Conservation (phyloP, 345 rosid species). For the Erodium maritimum region DNA sequence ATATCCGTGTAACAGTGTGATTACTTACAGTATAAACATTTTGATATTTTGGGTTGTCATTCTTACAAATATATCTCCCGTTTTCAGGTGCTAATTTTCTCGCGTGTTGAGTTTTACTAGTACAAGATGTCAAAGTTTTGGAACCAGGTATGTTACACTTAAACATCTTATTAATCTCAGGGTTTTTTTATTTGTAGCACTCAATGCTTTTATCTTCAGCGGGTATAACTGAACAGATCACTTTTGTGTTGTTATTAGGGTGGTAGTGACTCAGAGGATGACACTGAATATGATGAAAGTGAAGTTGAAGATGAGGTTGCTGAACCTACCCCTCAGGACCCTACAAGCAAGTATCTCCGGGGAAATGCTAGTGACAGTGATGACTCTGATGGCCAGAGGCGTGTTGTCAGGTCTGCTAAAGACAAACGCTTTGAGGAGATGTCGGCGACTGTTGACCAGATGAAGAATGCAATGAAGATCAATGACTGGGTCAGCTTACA, state of each 20-base stretch:
- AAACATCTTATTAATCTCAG: background rate
- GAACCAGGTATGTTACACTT: background rate
- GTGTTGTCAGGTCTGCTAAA: conserved; percentile 73
- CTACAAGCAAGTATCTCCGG: conserved; percentile 40
- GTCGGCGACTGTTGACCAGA: conserved; percentile 56
- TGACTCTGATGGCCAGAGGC: conserved; percentile 50
- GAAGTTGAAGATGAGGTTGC: conserved; percentile 29
- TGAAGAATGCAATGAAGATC: conserved; percentile 91
- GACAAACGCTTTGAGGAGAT: conserved; percentile 91
- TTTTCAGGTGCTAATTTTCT: background rate
- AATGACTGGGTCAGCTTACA: conserved; percentile 90
- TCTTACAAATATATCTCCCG: background rate
- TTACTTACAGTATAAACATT: background rate
- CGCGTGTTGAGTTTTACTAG: background rate
- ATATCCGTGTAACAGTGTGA: background rate
- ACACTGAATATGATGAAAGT: conserved; percentile 35
- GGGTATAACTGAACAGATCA: background rate
- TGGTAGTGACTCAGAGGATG: conserved; percentile 67
- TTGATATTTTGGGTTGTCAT: background rate
- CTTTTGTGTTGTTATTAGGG: conserved; percentile 22
- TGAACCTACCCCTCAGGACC: conserved; percentile 20
- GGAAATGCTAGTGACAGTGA: conserved; percentile 57
- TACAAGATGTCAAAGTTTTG: background rate
- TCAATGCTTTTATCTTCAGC: background rate
- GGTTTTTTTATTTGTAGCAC: background rate